Percentiles rank a stretch among this genome's conserved stretches.
Conservation (phyloP, 768 basidiomycete species). For the Tricholoma terreum region DNA sequence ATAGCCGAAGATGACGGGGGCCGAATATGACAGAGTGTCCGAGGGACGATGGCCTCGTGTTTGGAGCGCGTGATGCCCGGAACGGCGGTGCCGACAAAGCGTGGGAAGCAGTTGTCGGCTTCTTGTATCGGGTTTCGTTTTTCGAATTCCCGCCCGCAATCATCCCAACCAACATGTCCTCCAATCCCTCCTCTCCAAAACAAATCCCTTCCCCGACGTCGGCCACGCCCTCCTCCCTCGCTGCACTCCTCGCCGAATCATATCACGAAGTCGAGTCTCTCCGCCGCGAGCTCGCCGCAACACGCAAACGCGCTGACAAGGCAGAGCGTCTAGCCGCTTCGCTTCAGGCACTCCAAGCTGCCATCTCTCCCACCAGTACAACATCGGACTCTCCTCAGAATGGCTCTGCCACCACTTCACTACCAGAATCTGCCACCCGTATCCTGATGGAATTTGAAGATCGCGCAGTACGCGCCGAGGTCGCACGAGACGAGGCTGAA, state of each 20-base stretch:
- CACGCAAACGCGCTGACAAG: conserved; percentile 48
- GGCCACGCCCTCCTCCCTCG: conserved; percentile 43
- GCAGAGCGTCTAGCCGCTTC: conserved; percentile 41
- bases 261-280: conserved; percentile 53
- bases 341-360: conserved; percentile 15
- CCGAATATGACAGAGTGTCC: conserved; percentile 3
- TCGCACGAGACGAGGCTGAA: conserved; percentile 53
- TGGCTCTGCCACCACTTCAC: conserved; percentile 8
- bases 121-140: background rate
- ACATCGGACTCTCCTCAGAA: conserved; percentile 11
- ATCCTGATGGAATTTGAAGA: conserved; percentile 47
- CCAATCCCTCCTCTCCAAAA: background rate
- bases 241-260: conserved; percentile 50
- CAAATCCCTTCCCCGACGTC: background rate
- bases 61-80: conserved; percentile 19
- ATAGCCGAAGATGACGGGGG: too few species aligned
- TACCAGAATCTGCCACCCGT: conserved; percentile 25
- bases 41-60: conserved; percentile 17
- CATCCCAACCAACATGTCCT: background rate
- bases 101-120: background rate
- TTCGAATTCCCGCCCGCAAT: background rate
- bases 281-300: conserved; percentile 41
- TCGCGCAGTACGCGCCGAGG: conserved; percentile 48
- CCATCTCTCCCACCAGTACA: conserved; percentile 9
- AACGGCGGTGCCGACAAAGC: conserved; percentile 18